Evolutionary conservation across 2,329 filamentous ascomycete genomes (phyloP).

Genomic region (Ophiosphaerella narmari): DNA sequence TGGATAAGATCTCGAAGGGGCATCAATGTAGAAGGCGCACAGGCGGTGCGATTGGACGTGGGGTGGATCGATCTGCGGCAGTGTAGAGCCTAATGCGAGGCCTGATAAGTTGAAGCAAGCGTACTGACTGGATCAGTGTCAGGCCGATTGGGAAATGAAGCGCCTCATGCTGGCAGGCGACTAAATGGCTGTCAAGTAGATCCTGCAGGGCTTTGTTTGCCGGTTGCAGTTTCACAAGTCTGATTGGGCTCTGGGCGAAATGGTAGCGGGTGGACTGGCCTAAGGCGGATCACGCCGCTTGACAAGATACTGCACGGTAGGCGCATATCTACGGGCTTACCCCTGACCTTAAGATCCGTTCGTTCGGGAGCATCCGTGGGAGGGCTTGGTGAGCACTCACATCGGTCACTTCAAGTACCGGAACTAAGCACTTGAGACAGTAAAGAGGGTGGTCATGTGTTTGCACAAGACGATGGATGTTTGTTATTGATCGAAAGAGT

Average conservation of each 20-base stretch:
- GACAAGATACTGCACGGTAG: conserved; percentile 2
- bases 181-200: conserved; percentile 5
- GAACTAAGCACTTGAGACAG: not conserved
- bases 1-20: conserved; percentile 20
- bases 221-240: conserved; percentile 7
- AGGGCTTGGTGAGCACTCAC: conserved; percentile 5
- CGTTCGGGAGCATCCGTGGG: conserved; percentile 30
- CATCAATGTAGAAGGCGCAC: conserved; percentile 18
- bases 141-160: conserved; percentile 16
- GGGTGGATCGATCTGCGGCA: conserved; percentile 23
- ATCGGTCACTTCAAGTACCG: conserved; percentile 1
- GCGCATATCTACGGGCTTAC: conserved; percentile 11
- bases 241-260: conserved; percentile 19
- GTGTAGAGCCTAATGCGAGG: conserved; percentile 19
- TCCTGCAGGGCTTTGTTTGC: conserved; percentile 9
- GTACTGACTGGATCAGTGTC: conserved; percentile 16
- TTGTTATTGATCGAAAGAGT: not conserved
- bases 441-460: not conserved
- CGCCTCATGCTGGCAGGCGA: conserved; percentile 11
- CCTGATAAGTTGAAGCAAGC: conserved; percentile 19
- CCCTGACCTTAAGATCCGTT: conserved; percentile 14
- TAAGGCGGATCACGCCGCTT: conserved; percentile 15
- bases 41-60: conserved; percentile 18
- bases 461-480: not conserved
- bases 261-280: conserved; percentile 18